Evolutionary conservation across 441 rosid species (phyloP).

Genomic region (Theobroma grandiflorum): DNA sequence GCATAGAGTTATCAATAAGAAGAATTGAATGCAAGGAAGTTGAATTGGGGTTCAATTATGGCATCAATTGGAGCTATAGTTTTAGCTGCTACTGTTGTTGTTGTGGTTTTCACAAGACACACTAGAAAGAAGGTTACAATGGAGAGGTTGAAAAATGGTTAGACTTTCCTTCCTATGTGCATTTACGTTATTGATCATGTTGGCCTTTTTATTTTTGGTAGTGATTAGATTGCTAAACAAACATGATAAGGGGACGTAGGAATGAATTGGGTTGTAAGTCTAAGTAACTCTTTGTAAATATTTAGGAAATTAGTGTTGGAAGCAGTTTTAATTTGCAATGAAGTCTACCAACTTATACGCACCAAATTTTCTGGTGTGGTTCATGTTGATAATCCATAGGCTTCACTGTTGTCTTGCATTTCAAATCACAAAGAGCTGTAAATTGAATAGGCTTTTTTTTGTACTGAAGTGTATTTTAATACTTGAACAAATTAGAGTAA

Average conservation of each 20-base stretch:
- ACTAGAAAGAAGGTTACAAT: background rate
- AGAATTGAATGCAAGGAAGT: background rate
- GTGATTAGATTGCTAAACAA: background rate
- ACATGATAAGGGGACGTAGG: background rate
- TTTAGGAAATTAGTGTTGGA: background rate
- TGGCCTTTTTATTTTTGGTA: background rate
- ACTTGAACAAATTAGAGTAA: too few relatives aligned
- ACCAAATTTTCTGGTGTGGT: background rate
- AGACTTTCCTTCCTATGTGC: background rate
- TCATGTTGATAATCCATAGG: background rate
- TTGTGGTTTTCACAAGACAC: background rate
- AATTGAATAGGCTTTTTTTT: too few relatives aligned
- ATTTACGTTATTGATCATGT: background rate
- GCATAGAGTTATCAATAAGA: too few relatives aligned
- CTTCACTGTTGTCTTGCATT: background rate
- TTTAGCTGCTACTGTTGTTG: background rate
- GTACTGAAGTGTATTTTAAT: too few relatives aligned
- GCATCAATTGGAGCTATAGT: constrained; percentile 4
- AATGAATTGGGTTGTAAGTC: constrained; percentile 11
- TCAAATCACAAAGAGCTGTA: too few relatives aligned
- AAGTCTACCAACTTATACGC: background rate
- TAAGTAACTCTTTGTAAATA: background rate
- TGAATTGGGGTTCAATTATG: constrained; percentile 22
- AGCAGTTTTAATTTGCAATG: background rate
- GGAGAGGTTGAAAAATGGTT: background rate